A percentile compares a stretch with the other conserved stretches of the same genome.
These are phyloP conservation scores for Persicaria maculosa DNA, from an alignment of 148 eudicot genomes.

Conservation along the genomic window DNA sequence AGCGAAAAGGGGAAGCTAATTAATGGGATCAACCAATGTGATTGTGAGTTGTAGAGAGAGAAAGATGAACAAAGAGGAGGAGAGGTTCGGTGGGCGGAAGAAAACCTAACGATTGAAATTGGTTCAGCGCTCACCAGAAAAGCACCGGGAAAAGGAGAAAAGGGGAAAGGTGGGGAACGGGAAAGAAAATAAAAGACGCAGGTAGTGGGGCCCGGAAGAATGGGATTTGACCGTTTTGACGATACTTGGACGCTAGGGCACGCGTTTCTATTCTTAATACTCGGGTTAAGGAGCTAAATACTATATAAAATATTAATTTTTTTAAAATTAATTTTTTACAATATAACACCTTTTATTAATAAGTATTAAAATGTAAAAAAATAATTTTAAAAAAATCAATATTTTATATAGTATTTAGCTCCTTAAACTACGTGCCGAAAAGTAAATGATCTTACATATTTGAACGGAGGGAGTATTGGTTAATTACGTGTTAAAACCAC, in stretches of 20 bases:
- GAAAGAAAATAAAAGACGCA: neutral
- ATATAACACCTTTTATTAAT: too few relatives aligned
- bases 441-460: too few relatives aligned
- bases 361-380: too few relatives aligned
- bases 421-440: too few relatives aligned
- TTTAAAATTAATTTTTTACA: too few relatives aligned
- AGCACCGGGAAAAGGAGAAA: conserved; percentile 1
- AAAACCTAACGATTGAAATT: neutral
- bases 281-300: too few relatives aligned
- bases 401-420: too few relatives aligned
- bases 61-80: neutral
- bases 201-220: neutral
- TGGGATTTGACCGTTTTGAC: neutral
- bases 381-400: too few relatives aligned
- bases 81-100: neutral
- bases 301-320: too few relatives aligned
- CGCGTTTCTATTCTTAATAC: neutral
- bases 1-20: neutral
- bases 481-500: too few relatives aligned
- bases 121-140: neutral
- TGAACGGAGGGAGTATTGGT: too few relatives aligned
- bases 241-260: neutral
- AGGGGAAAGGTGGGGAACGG: neutral
- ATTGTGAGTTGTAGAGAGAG: too few relatives aligned
- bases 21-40: neutral